Base-by-base conservation (phyloP, 2,329 filamentous ascomycete genomes). In the Fusarium sp. region DNA sequence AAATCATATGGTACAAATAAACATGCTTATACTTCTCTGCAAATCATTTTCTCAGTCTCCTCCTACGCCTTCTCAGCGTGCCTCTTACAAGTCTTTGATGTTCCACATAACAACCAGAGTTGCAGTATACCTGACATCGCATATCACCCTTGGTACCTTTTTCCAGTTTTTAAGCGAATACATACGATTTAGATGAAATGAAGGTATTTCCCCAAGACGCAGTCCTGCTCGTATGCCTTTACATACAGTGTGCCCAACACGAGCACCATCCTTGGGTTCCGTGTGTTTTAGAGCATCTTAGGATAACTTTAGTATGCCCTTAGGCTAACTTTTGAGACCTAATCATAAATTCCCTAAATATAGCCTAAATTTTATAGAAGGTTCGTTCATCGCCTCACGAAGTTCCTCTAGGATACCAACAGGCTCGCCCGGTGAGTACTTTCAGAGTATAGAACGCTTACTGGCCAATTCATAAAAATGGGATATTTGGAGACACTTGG, bases 161-260 rank as follows among this genome's bases (percentile, higher is more conserved):
- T 4, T 36, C 9, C 17, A 24, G 4, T 5, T 14, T 20, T 10
- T 13, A 32, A 18, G 28, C 22, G 28, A 32, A n/a, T 4, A 24
- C 17, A 24, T 14, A 14, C 15, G 12, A 10, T 0, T 9, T 20
- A 36, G n/a, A 20, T 11, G 3, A 26, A 26, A 26, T 8, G 2
- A 36, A 53, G 32, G 32, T 14, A 36, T 53, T 20, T 15, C 11
- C 12, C 50, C n/a, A 10, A 20, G 8, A 53, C 20, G 6, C 6
- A 30, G n/a, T 36, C 50, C 18, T 26, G 18, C 12, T 36, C n/a
- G 6, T 22, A 53, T 36, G 17, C 32, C 17, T 53, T 26, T 9
- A 53, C 32, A 6, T 26, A 8, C 4, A 53, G 22, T 53, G 3
- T 24, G 12, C 10, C 30, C 30, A 11, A 24, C 30, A 8, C 12